Conservation (phyloP, 129 eudicot genomes). For the Rutidosis leptorrhynchoides region DNA sequence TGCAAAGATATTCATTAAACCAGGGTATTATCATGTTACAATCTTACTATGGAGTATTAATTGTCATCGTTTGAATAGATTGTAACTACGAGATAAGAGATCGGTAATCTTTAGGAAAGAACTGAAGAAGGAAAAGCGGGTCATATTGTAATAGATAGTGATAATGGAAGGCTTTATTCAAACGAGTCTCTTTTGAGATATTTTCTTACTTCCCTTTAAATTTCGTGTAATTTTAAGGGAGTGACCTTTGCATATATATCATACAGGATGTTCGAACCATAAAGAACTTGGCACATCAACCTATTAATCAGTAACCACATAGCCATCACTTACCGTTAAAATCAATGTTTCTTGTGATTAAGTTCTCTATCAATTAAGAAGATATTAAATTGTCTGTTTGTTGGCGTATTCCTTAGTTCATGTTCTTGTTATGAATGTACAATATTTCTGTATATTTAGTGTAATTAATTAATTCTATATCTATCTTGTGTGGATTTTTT, state of each 20-base stretch:
- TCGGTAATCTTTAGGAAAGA: not conserved
- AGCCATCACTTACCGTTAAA: not conserved
- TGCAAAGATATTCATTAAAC: constrained; percentile 5
- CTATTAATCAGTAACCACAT: not conserved
- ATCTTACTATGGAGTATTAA: constrained; percentile 5
- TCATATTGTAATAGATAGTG: not conserved
- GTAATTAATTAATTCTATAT: too few species aligned
- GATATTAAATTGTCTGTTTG: not conserved
- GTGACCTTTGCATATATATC: not conserved
- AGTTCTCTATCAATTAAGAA: not conserved
- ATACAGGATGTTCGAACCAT: not conserved
- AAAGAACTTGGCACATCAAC: not conserved
- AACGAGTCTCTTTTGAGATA: not conserved
- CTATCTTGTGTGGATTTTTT: not conserved
- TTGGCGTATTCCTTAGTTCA: not conserved
- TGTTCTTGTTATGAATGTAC: not conserved
- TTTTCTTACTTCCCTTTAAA: not conserved
- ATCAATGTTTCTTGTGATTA: not conserved
- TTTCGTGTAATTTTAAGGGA: not conserved
- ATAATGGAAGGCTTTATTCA: constrained; percentile 1
- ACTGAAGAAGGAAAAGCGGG: not conserved
- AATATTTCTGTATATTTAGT: not conserved
- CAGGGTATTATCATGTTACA: constrained; percentile 1
- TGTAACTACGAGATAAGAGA: not conserved
- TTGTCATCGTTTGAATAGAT: not conserved